A percentile compares a stretch with the other conserved stretches of the same genome.
These are phyloP conservation scores for Hebeloma cylindrosporum DNA, from an alignment of 768 basidiomycete species.

Conservation along the genomic window DNA sequence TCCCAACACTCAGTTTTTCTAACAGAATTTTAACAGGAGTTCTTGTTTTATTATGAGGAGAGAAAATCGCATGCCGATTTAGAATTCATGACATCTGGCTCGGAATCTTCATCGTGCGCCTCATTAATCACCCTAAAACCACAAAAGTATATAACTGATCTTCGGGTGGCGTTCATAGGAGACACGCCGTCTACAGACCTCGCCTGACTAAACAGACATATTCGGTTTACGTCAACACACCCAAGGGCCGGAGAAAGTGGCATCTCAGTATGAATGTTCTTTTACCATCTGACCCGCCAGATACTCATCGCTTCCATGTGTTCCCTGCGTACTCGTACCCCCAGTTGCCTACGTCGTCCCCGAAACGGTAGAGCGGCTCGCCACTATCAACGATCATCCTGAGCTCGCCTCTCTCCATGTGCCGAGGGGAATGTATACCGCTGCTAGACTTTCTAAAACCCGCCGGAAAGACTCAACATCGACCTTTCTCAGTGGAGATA, in stretches of 20 bases:
- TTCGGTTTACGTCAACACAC: conserved; percentile 70
- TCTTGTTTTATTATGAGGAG: conserved; percentile 69
- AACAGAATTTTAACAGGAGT: conserved; percentile 50
- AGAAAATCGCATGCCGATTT: conserved; percentile 51
- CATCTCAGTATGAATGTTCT: conserved; percentile 60
- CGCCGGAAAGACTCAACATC: conserved; percentile 13
- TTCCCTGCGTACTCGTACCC: conserved; percentile 10
- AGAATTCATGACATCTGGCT: conserved; percentile 47
- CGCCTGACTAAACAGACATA: conserved; percentile 76
- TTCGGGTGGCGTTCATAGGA: conserved; percentile 4
- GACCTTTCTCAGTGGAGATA: too few species aligned
- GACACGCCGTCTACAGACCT: conserved; percentile 15
- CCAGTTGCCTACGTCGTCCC: conserved; percentile 80
- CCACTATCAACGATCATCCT: conserved; percentile 59
- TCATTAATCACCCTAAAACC: conserved; percentile 37
- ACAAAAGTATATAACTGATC: conserved; percentile 11
- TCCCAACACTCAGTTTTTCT: conserved; percentile 4
- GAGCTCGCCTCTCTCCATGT: conserved; percentile 52
- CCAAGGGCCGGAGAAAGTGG: conserved; percentile 73
- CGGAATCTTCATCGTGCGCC: too few species aligned
- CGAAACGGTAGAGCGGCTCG: conserved; percentile 55
- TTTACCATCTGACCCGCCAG: conserved; percentile 5
- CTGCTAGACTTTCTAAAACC: conserved; percentile 56
- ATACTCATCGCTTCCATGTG: conserved; percentile 4
- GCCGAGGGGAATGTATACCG: conserved; percentile 61